phyloP scores from a whole-genome alignment of 2,329 filamentous ascomycete species.

The Xylariaceae sp. region DNA sequence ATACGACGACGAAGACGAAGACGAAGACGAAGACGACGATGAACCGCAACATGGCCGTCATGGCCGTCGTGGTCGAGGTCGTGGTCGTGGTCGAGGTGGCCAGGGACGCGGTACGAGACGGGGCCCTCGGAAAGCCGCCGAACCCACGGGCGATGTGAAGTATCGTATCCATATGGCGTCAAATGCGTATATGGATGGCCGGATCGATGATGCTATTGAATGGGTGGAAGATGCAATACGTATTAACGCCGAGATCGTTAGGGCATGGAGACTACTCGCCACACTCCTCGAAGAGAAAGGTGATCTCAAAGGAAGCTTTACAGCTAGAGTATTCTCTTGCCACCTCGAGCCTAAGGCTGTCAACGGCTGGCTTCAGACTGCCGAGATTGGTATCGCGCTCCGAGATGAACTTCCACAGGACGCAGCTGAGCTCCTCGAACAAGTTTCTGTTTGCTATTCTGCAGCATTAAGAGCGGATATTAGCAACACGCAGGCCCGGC shows the following conservation, averaged over 20 bases:
- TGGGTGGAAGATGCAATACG: constrained; percentile 69
- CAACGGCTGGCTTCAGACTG: constrained; percentile 64
- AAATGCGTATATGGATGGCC: constrained; percentile 67
- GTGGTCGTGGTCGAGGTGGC: constrained; percentile 24
- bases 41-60: constrained; percentile 10
- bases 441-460: constrained; percentile 65
- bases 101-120: constrained; percentile 38
- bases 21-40: constrained; percentile 13
- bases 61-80: constrained; percentile 14
- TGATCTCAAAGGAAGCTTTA: constrained; percentile 62
- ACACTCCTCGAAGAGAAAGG: constrained; percentile 68
- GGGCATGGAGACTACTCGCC: constrained; percentile 68
- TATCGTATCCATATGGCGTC: constrained; percentile 70
- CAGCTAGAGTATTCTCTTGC: constrained; percentile 66
- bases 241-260: constrained; percentile 71
- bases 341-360: constrained; percentile 68
- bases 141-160: constrained; percentile 75
- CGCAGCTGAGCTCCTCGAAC: constrained; percentile 54
- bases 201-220: constrained; percentile 65
- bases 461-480: constrained; percentile 65
- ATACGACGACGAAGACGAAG: neutral
- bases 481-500: constrained; percentile 62
- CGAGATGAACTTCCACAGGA: constrained; percentile 55
- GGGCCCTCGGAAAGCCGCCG: constrained; percentile 66
- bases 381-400: constrained; percentile 61